Evolutionary conservation across 306 rosid genomes (phyloP), one percentile per base, ranked within the genome.

Genomic region (Corylus heterophylla): DNA sequence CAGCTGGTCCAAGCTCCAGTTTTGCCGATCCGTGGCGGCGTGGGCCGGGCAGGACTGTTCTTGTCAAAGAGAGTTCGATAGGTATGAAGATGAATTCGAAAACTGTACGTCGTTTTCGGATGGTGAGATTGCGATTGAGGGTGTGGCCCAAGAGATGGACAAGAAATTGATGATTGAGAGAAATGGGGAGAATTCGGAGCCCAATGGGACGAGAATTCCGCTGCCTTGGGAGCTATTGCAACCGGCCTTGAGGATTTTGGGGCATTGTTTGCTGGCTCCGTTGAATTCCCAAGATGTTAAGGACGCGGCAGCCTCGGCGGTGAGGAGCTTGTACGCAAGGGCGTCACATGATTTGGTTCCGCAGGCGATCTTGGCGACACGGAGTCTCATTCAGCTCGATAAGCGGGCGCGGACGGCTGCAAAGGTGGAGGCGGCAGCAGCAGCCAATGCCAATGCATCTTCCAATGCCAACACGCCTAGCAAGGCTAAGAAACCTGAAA

Each of bases 211-310:
- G 7, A 88, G 90, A 76, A 91, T 95, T 87, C 99, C 96, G 5
- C 74, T 95, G 8, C 97, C 99, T 0, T 95, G 99, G 99, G 99
- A 91, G 93, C 89, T 95, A 79, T 76, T 95, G 70, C 99, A 95
- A 79, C 99, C 98, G 2, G 56, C 91, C 0, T 81, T 95, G 84
- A 87, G 97, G 74, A 93, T 95, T 64, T 22, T 95, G 59, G 99
- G 99, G 29, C 99, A 95, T 54, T 95, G 99, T 78, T 84, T 95
- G 77, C 62, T 95, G 86, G 98, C 90, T 9, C 98, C 98, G 0
- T 82, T 95, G 93, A 91, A 83, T 80, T 73, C 93, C 4, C 88
- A 80, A 68, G 99, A 95, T 1, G 98, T 95, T 2, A 93, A 91
- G 81, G 93, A 90, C 29, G 87, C 88, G 1, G 97, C 98, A 0